These are phyloP conservation scores for Flaveria ramosissima DNA, from an alignment of 129 eudicot genomes.

Conservation along the genomic window DNA sequence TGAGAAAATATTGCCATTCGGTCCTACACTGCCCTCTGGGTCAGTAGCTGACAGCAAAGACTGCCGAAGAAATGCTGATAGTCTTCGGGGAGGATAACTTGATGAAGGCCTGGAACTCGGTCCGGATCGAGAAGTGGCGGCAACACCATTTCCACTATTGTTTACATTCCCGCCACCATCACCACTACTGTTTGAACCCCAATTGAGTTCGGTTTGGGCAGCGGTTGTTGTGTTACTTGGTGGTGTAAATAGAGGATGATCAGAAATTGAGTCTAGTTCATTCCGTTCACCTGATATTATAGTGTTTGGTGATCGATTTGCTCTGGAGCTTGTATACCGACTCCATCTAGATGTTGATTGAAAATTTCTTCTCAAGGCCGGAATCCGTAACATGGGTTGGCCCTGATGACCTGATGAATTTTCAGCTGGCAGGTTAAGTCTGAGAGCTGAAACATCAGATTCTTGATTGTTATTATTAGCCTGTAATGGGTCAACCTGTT, in stretches of 20 bases:
- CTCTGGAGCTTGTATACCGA: conserved; percentile 48
- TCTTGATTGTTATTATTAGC: conserved; percentile 29
- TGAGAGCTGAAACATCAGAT: conserved; percentile 33
- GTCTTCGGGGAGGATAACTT: conserved; percentile 58
- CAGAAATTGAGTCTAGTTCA: conserved; percentile 45
- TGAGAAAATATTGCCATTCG: conserved; percentile 21
- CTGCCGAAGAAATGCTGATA: conserved; percentile 64
- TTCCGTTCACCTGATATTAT: conserved; percentile 38
- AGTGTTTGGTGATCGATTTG: conserved; percentile 45
- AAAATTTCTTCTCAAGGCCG: conserved; percentile 47
- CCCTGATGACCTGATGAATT: conserved; percentile 30
- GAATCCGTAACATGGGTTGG: conserved; percentile 41
- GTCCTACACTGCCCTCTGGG: conserved; percentile 47
- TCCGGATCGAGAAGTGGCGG: conserved; percentile 45
- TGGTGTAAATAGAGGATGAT: conserved; percentile 63
- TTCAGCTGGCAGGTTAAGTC: conserved; percentile 36
- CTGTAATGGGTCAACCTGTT: conserved; percentile 44
- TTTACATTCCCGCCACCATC: conserved; percentile 1
- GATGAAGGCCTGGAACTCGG: conserved; percentile 46
- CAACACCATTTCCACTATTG: conserved; percentile 40
- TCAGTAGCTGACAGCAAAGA: conserved; percentile 54
- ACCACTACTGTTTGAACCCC: conserved; percentile 46
- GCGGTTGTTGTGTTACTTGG: conserved; percentile 39
- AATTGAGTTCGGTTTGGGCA: conserved; percentile 42
- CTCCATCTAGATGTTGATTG: conserved; percentile 61